Percentiles rank a stretch among this genome's conserved stretches.
phyloP scores from a whole-genome alignment of 257 asterid species.

The Capsicum rhomboideum region DNA sequence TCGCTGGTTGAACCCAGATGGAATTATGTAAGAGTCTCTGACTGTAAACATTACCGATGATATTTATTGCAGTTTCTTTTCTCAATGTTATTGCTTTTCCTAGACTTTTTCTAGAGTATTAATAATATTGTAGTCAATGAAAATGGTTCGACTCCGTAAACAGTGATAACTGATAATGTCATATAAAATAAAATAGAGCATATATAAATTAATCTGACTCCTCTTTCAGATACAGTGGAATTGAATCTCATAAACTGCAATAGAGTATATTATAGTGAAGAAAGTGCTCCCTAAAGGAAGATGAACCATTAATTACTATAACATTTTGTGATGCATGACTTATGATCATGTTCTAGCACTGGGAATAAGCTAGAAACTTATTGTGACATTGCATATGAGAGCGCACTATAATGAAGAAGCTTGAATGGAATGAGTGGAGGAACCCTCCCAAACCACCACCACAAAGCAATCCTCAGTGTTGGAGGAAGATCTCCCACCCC shows the following conservation, averaged over 20 bases:
- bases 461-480: neutral
- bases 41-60: neutral
- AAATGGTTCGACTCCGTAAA: neutral
- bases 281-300: neutral
- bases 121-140: neutral
- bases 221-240: neutral
- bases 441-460: neutral
- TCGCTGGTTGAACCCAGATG: conserved; percentile 83
- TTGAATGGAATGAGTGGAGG: neutral
- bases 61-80: neutral
- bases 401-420: neutral
- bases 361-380: neutral
- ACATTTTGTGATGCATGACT: neutral
- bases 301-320: neutral
- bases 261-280: neutral
- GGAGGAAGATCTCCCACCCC: neutral
- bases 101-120: neutral
- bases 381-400: neutral
- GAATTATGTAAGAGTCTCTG: conserved; percentile 67
- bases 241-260: neutral
- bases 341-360: neutral
- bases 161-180: neutral
- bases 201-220: neutral
- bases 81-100: neutral
- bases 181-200: neutral